Conservation (phyloP, 2,329 filamentous ascomycete species). For the Cercospora sesami region DNA sequence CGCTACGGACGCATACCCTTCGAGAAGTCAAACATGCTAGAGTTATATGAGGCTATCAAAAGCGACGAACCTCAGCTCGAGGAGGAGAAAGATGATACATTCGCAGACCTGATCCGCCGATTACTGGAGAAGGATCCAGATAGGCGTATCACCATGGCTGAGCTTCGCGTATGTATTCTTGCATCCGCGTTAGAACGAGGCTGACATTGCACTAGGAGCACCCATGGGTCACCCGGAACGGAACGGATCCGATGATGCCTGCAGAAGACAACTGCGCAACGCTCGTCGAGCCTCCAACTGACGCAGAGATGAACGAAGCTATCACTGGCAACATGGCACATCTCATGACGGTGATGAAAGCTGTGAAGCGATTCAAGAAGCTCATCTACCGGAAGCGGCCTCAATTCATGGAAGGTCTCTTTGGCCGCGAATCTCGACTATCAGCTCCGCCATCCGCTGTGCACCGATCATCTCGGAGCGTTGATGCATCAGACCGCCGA, state of each 20-base stretch:
- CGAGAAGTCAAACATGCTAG: conserved; percentile 72
- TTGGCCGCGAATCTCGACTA: conserved; percentile 59
- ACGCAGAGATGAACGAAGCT: conserved; percentile 84
- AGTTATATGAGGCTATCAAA: conserved; percentile 87
- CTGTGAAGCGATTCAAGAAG: conserved; percentile 82
- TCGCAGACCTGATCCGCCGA: conserved; percentile 70
- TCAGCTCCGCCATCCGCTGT: conserved; percentile 54
- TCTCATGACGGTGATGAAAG: conserved; percentile 85
- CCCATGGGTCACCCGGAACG: conserved; percentile 84
- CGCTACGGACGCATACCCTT: conserved; percentile 89
- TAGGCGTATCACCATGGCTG: conserved; percentile 78
- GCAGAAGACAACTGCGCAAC: conserved; percentile 83
- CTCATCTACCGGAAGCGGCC: conserved; percentile 62
- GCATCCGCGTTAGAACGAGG: background rate
- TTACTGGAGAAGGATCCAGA: conserved; percentile 82
- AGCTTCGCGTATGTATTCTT: conserved; percentile 67
- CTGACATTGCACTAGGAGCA: conserved; percentile 63
- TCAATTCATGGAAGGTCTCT: conserved; percentile 58
- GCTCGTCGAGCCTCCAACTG: conserved; percentile 78
- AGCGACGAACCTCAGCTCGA: conserved; percentile 65
- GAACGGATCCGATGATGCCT: conserved; percentile 74
- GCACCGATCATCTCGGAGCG: conserved; percentile 40
- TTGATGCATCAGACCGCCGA: conserved; percentile 54
- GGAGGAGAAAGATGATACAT: conserved; percentile 63
- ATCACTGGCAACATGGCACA: conserved; percentile 89